Conservation (phyloP, 192 early-diverging fungal genomes). For the Geranomyces michiganensis region DNA sequence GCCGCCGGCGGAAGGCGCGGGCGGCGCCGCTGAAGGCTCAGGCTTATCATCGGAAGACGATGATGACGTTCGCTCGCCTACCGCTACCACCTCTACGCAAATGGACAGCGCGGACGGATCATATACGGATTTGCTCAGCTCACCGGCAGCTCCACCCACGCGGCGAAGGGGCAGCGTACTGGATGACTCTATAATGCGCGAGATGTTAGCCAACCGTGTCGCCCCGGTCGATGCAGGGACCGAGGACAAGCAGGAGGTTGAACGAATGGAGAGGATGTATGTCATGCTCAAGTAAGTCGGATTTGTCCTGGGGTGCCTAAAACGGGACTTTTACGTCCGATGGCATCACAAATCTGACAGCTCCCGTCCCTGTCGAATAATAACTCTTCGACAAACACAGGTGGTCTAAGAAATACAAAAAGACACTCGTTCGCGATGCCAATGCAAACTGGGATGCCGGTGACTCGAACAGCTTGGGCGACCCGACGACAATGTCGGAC, state of each 20-base stretch:
- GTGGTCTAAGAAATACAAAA: slow-evolving; percentile 32
- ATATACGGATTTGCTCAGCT: background rate
- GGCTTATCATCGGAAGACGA: too few relatives aligned
- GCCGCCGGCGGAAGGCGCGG: too few relatives aligned
- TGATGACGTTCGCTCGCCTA: too few relatives aligned
- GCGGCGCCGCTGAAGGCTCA: too few relatives aligned
- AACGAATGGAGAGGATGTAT: slow-evolving; percentile 39
- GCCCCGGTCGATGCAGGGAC: slow-evolving; percentile 11
- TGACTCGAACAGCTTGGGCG: background rate
- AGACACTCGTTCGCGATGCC: slow-evolving; percentile 23
- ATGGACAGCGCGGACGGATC: too few relatives aligned
- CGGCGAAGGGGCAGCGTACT: slow-evolving; percentile 23
- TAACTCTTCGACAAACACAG: slow-evolving; percentile 13
- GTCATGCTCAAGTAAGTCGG: slow-evolving; percentile 27
- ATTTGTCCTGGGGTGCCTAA: background rate
- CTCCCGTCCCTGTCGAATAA: background rate
- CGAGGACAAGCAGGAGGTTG: slow-evolving; percentile 20
- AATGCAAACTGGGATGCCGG: slow-evolving; percentile 20
- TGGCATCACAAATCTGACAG: too few relatives aligned
- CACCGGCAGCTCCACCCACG: slow-evolving; percentile 21
- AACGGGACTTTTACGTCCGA: background rate
- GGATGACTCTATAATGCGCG: slow-evolving; percentile 30
- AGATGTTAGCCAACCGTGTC: slow-evolving; percentile 23
- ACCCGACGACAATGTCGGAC: background rate
- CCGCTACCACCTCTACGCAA: too few relatives aligned